Base-by-base conservation (phyloP, 1,139 yeast species). In the Insectozyma bohioensis region DNA sequence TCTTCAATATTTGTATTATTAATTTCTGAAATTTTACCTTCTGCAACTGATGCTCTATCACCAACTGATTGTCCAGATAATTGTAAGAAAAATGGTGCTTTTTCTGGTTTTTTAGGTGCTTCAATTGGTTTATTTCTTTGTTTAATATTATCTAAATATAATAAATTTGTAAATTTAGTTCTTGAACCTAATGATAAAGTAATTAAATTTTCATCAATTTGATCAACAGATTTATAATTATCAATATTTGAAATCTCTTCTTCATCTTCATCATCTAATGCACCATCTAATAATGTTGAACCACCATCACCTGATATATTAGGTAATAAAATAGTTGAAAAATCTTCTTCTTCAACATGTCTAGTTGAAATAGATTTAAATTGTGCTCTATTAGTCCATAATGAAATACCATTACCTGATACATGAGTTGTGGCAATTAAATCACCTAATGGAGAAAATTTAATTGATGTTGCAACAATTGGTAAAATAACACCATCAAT, bases 341-440 rank as follows among this genome's bases (percentile, higher is more conserved):
- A 85, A 19, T 82, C 87, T 4, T 74, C 78, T 5, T 74, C 78
- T 33, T 82, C 82, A 20, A 92, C 70, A 41, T 79, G 86, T 45
- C 92, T 77, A 1, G 90, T 79, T 1, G 95, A 79, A 18, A 83
- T 63, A 2, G 81, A 78, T 42, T 67, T 75, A 57, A 90, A 90
- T 57, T 88, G 96, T 0, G 97, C 80, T 49, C 82, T 73, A 55
- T 90, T 87, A 3, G 95, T 84, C 99, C 99, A 94, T 39, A 94
- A 65, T 33, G 85, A 80, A 39, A 94, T 80, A 20, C 98, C 98
- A 41, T 85, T 85, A 10, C 95, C 95, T 20, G 79, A 72, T 9
- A 88, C 96, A 61, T 94, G 98, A 0, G 95, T 73, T 1, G 98
- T 90, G 2, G 97, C 98, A 39, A 94, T 71, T 58, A 84, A 77